A percentile compares a stretch with the other conserved stretches of the same genome.
Conservation (phyloP, 192 early-diverging fungal genomes). For the Funneliformis mosseae region DNA sequence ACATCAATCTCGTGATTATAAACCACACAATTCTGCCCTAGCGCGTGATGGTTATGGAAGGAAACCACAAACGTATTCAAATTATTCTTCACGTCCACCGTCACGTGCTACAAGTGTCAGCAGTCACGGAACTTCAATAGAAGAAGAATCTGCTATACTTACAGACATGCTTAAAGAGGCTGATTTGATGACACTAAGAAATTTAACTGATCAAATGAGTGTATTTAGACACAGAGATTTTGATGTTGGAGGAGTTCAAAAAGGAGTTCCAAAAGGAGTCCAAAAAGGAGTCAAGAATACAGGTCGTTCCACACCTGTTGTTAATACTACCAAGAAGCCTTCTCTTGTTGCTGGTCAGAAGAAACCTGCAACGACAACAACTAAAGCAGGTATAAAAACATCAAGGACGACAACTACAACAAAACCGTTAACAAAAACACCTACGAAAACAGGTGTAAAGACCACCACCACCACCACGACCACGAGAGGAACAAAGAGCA, state of each 20-base stretch:
- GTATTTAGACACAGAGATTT: slow-evolving; percentile 20
- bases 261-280: no score
- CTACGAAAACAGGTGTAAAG: neutral
- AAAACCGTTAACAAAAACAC: neutral
- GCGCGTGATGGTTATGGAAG: neutral
- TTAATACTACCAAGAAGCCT: neutral
- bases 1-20: neutral
- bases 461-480: neutral
- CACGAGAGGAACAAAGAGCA: neutral
- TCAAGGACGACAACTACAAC: neutral
- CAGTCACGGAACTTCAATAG: slow-evolving; percentile 32
- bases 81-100: slow-evolving; percentile 24
- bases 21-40: neutral
- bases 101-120: slow-evolving; percentile 32
- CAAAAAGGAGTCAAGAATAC: no score
- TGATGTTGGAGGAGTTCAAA: neutral
- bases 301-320: neutral
- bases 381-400: neutral
- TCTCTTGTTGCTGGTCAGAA: neutral
- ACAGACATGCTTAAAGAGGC: slow-evolving; percentile 24
- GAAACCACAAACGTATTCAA: neutral
- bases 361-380: neutral
- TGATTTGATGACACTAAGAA: neutral
- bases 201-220: slow-evolving; percentile 19
- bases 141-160: slow-evolving; percentile 31